phyloP scores from a whole-genome alignment of 2,329 filamentous ascomycete genomes.

The Ciborinia camelliae region DNA sequence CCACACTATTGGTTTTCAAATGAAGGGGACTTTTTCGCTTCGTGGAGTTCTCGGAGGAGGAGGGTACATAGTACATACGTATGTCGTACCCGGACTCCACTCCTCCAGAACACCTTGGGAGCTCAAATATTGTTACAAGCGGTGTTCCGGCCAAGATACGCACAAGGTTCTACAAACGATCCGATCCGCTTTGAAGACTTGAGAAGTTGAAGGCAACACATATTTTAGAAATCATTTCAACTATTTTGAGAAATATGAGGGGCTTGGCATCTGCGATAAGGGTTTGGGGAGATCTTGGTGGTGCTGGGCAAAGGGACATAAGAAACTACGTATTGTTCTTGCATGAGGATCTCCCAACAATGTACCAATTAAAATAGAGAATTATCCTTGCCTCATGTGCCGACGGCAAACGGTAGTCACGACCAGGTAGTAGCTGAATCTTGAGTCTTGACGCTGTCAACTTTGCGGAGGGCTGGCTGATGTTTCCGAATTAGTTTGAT shows the following conservation, averaged over 20 bases:
- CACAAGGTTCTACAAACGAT: conserved; percentile 4
- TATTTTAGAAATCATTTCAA: not conserved
- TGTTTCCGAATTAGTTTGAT: not conserved
- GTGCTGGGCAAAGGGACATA: not conserved
- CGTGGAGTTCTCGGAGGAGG: not conserved
- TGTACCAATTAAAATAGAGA: not conserved
- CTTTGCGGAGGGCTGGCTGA: conserved; percentile 5
- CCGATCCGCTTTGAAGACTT: not conserved
- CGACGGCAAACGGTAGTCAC: conserved; percentile 4
- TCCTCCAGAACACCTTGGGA: not conserved
- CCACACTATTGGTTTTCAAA: not conserved
- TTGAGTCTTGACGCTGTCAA: conserved; percentile 5
- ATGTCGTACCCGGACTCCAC: not conserved
- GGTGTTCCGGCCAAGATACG: conserved; percentile 11
- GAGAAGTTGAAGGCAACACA: no score
- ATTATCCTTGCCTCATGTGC: not conserved
- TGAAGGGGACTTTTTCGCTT: not conserved
- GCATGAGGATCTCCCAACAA: not conserved
- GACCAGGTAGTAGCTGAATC: no score
- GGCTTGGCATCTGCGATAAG: conserved; percentile 14
- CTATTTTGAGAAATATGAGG: not conserved
- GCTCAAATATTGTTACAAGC: conserved; percentile 4
- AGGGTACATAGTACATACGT: no score
- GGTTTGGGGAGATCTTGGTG: conserved; percentile 11
- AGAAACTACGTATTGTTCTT: not conserved